These are phyloP conservation scores for Aspergillus carbonarius DNA, from an alignment of 2,329 filamentous ascomycete species.

Conservation along the genomic window DNA sequence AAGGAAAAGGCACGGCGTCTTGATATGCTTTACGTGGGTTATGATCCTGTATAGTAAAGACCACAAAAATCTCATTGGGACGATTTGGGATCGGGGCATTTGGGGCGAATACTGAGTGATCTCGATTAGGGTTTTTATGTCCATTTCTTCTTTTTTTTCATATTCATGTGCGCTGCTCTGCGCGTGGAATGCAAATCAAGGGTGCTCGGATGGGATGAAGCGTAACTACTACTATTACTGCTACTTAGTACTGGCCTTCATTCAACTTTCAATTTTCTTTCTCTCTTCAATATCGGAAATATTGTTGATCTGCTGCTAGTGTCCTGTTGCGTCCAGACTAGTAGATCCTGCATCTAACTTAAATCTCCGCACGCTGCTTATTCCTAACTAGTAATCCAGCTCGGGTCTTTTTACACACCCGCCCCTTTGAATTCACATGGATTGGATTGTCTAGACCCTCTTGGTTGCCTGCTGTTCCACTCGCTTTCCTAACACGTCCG, in stretches of 20 bases:
- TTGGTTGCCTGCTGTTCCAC: neutral
- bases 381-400: neutral
- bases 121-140: constrained; percentile 30
- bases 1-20: constrained; percentile 40
- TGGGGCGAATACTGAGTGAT: constrained; percentile 40
- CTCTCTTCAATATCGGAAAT: neutral
- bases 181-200: neutral
- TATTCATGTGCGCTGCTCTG: constrained; percentile 3
- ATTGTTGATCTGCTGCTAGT: neutral
- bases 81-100: constrained; percentile 40
- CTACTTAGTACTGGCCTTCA: neutral
- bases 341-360: neutral
- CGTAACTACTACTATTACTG: constrained; percentile 3
- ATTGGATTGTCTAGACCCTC: neutral
- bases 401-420: neutral
- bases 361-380: neutral
- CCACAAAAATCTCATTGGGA: constrained; percentile 34
- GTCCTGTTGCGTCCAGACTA: neutral
- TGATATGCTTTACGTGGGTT: constrained; percentile 30
- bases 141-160: constrained; percentile 17
- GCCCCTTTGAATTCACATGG: neutral
- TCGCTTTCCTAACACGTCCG: neutral
- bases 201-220: constrained; percentile 3
- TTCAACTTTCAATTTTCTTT: neutral
- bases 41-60: constrained; percentile 42